Evolutionary conservation across 2,329 filamentous ascomycete species (phyloP).

Genomic region (Fusarium anguioides): DNA sequence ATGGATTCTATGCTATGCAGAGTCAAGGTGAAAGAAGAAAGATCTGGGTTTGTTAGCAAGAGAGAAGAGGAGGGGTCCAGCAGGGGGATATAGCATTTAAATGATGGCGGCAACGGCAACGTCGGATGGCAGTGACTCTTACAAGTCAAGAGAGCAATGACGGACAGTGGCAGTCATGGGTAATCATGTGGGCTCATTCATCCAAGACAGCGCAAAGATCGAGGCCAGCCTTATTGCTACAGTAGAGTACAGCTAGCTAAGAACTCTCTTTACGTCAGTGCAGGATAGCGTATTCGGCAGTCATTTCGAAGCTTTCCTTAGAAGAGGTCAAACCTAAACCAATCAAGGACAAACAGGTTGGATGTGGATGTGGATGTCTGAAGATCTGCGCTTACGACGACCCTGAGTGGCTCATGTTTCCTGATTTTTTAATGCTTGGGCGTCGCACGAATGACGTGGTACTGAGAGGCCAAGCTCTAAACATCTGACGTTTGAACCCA

Average conservation of each 20-base stretch:
- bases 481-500: constrained; percentile 27
- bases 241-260: not conserved
- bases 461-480: constrained; percentile 8
- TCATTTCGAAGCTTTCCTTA: constrained; percentile 35
- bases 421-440: constrained; percentile 20
- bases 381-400: constrained; percentile 34
- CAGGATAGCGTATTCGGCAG: constrained; percentile 28
- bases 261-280: constrained; percentile 34
- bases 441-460: constrained; percentile 33
- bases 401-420: constrained; percentile 33
- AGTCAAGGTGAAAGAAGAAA: not conserved
- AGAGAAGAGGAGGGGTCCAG: not conserved
- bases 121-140: constrained; percentile 28
- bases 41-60: not conserved
- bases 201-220: constrained; percentile 13
- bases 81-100: constrained; percentile 39
- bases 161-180: constrained; percentile 27
- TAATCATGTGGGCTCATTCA: constrained; percentile 11
- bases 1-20: not conserved
- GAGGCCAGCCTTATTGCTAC: constrained; percentile 24
- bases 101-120: not conserved
- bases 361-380: constrained; percentile 13
- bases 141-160: constrained; percentile 18
- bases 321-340: constrained; percentile 1
- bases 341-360: constrained; percentile 13